Percentiles rank a stretch among this genome's conserved stretches.
phyloP scores from a whole-genome alignment of 148 eudicot species.

The Amaranthus hypochondriacus region DNA sequence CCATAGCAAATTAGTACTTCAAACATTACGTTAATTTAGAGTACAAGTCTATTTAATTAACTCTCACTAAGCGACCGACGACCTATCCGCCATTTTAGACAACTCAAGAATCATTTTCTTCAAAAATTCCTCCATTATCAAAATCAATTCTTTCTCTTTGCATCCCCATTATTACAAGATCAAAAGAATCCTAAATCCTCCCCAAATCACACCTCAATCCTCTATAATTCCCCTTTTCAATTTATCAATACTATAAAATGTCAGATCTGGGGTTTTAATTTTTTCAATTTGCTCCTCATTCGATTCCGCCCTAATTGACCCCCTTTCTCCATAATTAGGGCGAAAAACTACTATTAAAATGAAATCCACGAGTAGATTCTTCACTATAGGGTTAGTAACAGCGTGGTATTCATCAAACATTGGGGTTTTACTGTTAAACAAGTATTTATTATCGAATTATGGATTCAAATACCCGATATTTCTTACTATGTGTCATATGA shows the following conservation, averaged over 20 bases:
- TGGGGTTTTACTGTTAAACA: conserved; percentile 71
- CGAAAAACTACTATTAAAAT: conserved; percentile 8
- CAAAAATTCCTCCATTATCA: too few relatives aligned
- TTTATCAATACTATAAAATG: background rate
- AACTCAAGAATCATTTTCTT: too few relatives aligned
- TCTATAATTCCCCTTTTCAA: background rate
- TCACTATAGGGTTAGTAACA: conserved; percentile 68
- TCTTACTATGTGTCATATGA: conserved; percentile 90
- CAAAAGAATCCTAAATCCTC: background rate
- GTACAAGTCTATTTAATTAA: too few relatives aligned
- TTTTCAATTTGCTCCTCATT: too few relatives aligned
- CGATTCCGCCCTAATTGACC: conserved; percentile 1
- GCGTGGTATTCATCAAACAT: conserved; percentile 86
- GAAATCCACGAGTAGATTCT: conserved; percentile 49
- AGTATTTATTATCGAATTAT: conserved; percentile 69
- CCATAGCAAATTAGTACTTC: too few relatives aligned
- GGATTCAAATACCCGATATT: conserved; percentile 87
- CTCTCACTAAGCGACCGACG: conserved; percentile 12
- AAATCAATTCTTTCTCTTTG: background rate
- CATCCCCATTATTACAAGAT: background rate
- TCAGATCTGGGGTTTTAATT: conserved; percentile 19
- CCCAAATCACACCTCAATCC: too few relatives aligned
- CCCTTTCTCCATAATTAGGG: conserved; percentile 19
- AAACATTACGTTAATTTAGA: too few relatives aligned
- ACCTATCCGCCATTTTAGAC: conserved; percentile 3